Conservation (phyloP, 1,139 yeast genomes). For the Yamadazyma conglobata region DNA sequence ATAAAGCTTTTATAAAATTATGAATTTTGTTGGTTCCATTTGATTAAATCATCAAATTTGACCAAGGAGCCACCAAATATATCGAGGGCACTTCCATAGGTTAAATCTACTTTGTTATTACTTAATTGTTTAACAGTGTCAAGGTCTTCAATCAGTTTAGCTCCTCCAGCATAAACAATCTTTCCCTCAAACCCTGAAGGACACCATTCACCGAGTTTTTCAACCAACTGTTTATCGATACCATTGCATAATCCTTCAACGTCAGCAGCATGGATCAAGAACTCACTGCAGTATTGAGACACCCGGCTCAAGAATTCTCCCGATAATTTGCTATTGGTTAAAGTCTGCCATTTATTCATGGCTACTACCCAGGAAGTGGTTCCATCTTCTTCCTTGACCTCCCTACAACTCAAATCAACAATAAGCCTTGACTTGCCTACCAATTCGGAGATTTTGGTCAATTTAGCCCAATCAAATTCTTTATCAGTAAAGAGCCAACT, state of each 20-base stretch:
- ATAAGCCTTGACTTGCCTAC: conserved; percentile 71
- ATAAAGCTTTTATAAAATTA: neutral
- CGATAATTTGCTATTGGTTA: conserved; percentile 62
- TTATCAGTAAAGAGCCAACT: conserved; percentile 79
- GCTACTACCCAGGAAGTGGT: conserved; percentile 78
- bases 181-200: conserved; percentile 54
- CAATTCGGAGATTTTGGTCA: conserved; percentile 40
- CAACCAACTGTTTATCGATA: conserved; percentile 75
- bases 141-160: conserved; percentile 68
- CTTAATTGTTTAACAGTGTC: conserved; percentile 63
- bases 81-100: conserved; percentile 90
- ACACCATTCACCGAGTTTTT: conserved; percentile 75
- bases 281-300: conserved; percentile 72
- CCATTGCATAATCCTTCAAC: conserved; percentile 96
- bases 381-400: conserved; percentile 27
- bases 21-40: conserved; percentile 53
- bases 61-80: conserved; percentile 89
- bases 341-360: conserved; percentile 94
- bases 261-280: conserved; percentile 94
- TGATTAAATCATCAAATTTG: conserved; percentile 65
- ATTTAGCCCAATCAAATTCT: conserved; percentile 52
- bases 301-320: conserved; percentile 51
- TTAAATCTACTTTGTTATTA: conserved; percentile 79
- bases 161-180: conserved; percentile 97
- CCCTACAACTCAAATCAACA: conserved; percentile 87